Evolutionary conservation across 2,329 filamentous ascomycete species (phyloP).

Genomic region (Pseudogymnoascus sp.): DNA sequence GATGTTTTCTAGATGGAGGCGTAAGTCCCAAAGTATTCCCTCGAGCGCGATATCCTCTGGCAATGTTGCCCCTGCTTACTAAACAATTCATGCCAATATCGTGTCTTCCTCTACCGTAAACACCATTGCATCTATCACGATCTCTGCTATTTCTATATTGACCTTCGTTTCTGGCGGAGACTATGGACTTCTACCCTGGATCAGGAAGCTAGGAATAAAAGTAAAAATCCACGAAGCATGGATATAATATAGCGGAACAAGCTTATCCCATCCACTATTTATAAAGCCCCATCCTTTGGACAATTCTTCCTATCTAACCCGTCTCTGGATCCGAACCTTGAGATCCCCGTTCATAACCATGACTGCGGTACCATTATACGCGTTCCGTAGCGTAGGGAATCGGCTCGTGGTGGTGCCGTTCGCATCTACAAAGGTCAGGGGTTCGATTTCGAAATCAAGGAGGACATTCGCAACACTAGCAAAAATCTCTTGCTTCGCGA

Average conservation of each 20-base stretch:
- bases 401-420: conserved; percentile 9
- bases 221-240: neutral
- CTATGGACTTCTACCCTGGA: too few species aligned
- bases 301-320: neutral
- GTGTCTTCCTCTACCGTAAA: too few species aligned
- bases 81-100: too few species aligned
- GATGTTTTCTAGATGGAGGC: neutral
- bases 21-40: too few species aligned
- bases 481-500: conserved; percentile 18
- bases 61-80: too few species aligned
- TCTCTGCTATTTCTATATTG: too few species aligned
- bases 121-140: too few species aligned
- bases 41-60: too few species aligned
- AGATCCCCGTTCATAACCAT: conserved; percentile 12
- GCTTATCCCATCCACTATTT: neutral
- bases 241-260: neutral
- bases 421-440: conserved; percentile 1
- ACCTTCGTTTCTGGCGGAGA: too few species aligned
- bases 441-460: conserved; percentile 15
- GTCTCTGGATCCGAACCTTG: conserved; percentile 10
- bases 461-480: conserved; percentile 11
- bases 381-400: neutral
- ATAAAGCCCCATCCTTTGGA: neutral
- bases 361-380: conserved; percentile 9
- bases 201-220: neutral